phyloP scores from a whole-genome alignment of 345 rosid genomes.

The Gossypium australe region DNA sequence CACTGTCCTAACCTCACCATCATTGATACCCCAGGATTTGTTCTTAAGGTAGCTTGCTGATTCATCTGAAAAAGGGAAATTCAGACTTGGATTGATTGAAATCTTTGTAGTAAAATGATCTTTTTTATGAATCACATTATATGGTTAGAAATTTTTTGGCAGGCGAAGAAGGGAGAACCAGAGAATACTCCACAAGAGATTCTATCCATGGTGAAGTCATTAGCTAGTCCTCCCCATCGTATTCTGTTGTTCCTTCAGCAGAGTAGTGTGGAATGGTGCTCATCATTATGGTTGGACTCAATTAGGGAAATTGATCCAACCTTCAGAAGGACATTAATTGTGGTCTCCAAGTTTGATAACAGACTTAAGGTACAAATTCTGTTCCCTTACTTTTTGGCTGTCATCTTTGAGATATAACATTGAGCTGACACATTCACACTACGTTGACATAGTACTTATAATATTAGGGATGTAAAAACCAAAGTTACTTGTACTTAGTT shows the following conservation, averaged over 20 bases:
- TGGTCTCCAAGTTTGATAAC: conserved; percentile 95
- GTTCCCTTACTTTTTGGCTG: neutral
- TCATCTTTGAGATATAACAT: neutral
- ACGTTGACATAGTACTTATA: neutral
- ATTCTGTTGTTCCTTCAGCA: conserved; percentile 90
- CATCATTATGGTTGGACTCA: conserved; percentile 90
- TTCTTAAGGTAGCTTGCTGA: conserved; percentile 60
- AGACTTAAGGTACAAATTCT: conserved; percentile 70
- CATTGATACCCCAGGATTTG: conserved; percentile 96
- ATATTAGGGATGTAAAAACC: neutral
- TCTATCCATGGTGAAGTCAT: conserved; percentile 83
- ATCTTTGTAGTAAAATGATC: neutral
- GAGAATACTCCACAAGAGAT: conserved; percentile 89
- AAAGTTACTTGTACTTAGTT: neutral
- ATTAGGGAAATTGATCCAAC: conserved; percentile 89
- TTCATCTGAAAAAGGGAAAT: neutral
- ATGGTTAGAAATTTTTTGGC: conserved; percentile 9
- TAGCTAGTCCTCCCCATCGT: conserved; percentile 95
- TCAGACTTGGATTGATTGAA: neutral
- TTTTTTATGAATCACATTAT: neutral
- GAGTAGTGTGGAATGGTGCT: conserved; percentile 98
- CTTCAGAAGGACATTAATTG: conserved; percentile 75
- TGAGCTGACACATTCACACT: neutral
- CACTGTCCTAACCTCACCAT: conserved; percentile 95
- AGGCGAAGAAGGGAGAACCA: conserved; percentile 99